Evolutionary conservation across 805 yeast species (phyloP), one percentile per base, ranked within the genome.

Genomic region (Wickerhamomyces canadensis): DNA sequence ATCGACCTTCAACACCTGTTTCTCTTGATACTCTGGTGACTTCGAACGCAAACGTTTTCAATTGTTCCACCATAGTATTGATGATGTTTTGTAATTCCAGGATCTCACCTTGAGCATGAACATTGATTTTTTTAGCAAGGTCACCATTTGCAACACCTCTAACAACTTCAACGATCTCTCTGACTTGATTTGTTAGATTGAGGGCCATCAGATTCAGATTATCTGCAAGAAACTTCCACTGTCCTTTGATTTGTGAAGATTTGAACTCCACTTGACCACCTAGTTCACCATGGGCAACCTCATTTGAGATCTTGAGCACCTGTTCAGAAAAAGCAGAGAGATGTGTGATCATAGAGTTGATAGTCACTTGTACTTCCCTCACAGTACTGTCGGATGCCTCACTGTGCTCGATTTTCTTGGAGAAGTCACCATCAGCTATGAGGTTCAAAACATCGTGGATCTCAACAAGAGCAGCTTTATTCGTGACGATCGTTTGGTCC

Each of bases 91-190:
- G 94, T 44, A 85, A 70, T 47, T 83, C 91, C 40, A 83, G 63
- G 47, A 85, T 85, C 61, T 85, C 95, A 38, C 95, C 95, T 56
- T 85, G 94, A 9, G 95, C 95, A 57, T 84, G 89, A 6, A 85
- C 93, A 56, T 84, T 84, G 55, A 85, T 84, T 53, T 84, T 85
- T 37, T 89, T 69, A 2, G 88, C 79, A 47, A 86, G 68, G 55
- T 86, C 94, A 52, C 95, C 95, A 58, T 83, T 84, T 1, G 95
- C 95, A 31, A 86, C 95, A 4, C 94, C 95, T 4, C 95, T 83
- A 2, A 95, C 87, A 40, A 86, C 95, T 11, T 88, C 84, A 5
- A 94, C 95, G 49, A 86, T 86, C 14, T 87, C 78, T 61, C 95
- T 73, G 48, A 86, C 95, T 62, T 86, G 95, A 43, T 84, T 84